These are phyloP conservation scores for Auxenochlorella protothecoides DNA, from an alignment of 139 green algal species.

Conservation along the genomic window DNA sequence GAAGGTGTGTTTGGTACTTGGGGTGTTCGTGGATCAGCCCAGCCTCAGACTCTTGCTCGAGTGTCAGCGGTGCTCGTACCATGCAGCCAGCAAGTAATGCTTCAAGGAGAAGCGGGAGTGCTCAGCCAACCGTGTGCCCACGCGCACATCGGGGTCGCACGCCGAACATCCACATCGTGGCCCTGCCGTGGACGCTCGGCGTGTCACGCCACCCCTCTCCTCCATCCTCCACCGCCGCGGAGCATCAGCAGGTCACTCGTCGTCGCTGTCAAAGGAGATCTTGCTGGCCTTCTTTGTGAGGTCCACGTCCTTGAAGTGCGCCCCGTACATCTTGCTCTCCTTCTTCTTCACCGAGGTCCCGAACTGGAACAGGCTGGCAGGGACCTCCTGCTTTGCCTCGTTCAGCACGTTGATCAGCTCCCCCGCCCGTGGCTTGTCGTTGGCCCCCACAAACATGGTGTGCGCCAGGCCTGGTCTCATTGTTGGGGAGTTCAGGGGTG, in stretches of 20 bases:
- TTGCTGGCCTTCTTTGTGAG: constrained; percentile 75
- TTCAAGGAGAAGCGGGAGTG: no score
- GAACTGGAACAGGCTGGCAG: constrained; percentile 76
- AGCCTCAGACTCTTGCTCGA: no score
- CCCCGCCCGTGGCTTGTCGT: constrained; percentile 69
- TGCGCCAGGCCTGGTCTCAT: constrained; percentile 45
- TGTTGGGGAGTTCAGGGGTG: background rate
- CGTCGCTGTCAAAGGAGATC: constrained; percentile 69
- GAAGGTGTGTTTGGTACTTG: no score
- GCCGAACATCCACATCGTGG: no score
- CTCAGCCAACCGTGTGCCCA: no score
- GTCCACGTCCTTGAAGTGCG: constrained; percentile 93
- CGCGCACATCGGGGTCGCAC: no score
- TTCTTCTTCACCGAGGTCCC: constrained; percentile 96
- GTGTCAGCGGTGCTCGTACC: no score
- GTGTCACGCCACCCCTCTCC: no score
- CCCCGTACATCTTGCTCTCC: constrained; percentile 72
- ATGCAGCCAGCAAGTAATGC: no score
- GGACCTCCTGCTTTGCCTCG: constrained; percentile 81
- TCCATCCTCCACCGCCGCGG: no score
- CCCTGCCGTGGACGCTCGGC: no score
- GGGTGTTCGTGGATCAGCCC: no score
- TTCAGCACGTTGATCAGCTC: constrained; percentile 94
- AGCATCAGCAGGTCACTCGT: constrained; percentile 10
- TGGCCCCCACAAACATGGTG: constrained; percentile 76